Base-by-base conservation (phyloP, 495 filamentous ascomycete species). In the Aspergillus hancockii region DNA sequence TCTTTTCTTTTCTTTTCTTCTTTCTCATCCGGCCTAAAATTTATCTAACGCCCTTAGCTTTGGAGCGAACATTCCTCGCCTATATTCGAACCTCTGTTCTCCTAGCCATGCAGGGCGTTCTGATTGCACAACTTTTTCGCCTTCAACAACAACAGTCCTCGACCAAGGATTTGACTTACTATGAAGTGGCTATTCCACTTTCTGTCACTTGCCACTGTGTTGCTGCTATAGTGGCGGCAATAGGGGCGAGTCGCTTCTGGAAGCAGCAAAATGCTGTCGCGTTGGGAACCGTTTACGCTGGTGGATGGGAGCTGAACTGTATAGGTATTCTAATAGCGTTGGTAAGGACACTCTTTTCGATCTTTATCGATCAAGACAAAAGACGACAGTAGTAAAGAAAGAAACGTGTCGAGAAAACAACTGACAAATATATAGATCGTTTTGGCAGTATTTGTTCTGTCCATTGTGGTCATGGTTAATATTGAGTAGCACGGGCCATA, bases 11-110 rank as follows among this genome's bases (percentile, higher is more conserved):
- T 47, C 5, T 45, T 28, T 46, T 51, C 12, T 52, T 22, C 16
- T 28, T 7, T 28, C 25, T 28, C 7, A 28, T n/a, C n/a, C n/a
- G n/a, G n/a, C 25, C 25, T 3, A 28, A 28, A 28, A 28, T 28
- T 3, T 47, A n/a, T 21, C 45, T 38, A 23, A n/a, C n/a, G 2
- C n/a, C 8, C 18, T 23, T 22, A 31, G 91, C 90, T 30, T 79
- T 91, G 25, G 89, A 94, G 72, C 79, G 89, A 57, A 94, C 89
- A 34, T 93, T 89, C 68, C 84, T 93, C 46, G 85, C 80, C 51
- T 93, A 92, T 71, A 79, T 91, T 43, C 86, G 90, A 52, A 92
- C 89, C 8, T 89, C 88, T 0, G 70, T 89, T 23, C 75, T 83
- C 8, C 74, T 93, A 22, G 82, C 89, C 6, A 87, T 92, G 72